These are phyloP conservation scores for Trypanosoma cruzi DNA, from an alignment of 208 protist species.

Conservation along the genomic window DNA sequence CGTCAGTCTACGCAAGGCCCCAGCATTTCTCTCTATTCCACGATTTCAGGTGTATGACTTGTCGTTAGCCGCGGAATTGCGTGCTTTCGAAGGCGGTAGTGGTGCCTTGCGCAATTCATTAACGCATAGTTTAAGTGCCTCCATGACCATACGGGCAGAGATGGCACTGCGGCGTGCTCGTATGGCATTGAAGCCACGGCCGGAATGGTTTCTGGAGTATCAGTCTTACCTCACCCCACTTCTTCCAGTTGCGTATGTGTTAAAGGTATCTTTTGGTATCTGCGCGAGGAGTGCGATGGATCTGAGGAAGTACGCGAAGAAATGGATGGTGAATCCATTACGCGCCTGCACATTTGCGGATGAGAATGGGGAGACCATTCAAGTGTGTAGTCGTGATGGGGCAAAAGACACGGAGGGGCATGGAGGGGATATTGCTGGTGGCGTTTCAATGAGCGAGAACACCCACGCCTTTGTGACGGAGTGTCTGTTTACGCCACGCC, in stretches of 20 bases:
- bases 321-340: constrained; percentile 59
- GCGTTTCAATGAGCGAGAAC: constrained; percentile 37
- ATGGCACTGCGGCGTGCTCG: constrained; percentile 66
- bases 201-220: constrained; percentile 63
- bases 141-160: constrained; percentile 58
- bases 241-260: constrained; percentile 74
- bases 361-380: constrained; percentile 45
- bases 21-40: constrained; percentile 41
- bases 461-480: constrained; percentile 21
- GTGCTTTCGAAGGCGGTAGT: neutral
- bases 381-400: neutral
- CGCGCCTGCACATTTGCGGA: constrained; percentile 51
- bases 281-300: constrained; percentile 40
- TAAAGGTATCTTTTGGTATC: constrained; percentile 46
- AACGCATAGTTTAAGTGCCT: constrained; percentile 52
- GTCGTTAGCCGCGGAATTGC: constrained; percentile 18
- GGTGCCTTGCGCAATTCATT: constrained; percentile 20
- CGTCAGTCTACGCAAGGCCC: constrained; percentile 67
- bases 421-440: constrained; percentile 9
- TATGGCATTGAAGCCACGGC: constrained; percentile 45
- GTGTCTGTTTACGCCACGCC: constrained; percentile 11
- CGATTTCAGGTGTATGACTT: constrained; percentile 78
- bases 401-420: constrained; percentile 3
- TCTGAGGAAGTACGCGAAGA: constrained; percentile 55
- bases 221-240: constrained; percentile 75